phyloP scores from a whole-genome alignment of 495 filamentous ascomycete genomes.

The Penicillium waksmanii region DNA sequence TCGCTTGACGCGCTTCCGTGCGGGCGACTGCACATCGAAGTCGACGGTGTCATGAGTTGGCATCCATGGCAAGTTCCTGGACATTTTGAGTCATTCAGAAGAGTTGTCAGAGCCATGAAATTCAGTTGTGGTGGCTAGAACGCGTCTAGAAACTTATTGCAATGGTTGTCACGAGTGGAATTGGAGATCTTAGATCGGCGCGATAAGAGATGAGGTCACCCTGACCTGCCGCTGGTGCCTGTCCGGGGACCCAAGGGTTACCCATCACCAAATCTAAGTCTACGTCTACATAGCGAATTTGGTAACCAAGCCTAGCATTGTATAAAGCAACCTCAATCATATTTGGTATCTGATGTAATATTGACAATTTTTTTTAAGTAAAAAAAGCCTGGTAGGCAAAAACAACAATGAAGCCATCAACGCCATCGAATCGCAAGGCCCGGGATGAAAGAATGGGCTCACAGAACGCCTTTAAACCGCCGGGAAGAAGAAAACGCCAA shows the following conservation, averaged over 20 bases:
- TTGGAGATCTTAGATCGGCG: conserved; percentile 15
- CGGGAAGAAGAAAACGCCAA: conserved; percentile 19
- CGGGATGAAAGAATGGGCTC: conserved; percentile 18
- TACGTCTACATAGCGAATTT: neutral
- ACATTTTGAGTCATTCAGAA: conserved; percentile 31
- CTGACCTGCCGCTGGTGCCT: conserved; percentile 8
- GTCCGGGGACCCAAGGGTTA: neutral
- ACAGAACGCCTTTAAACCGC: conserved; percentile 27
- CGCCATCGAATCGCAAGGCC: conserved; percentile 17
- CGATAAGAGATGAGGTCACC: conserved; percentile 36
- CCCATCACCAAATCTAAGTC: neutral
- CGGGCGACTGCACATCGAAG: conserved; percentile 23
- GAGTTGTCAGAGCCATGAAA: neutral
- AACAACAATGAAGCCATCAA: conserved; percentile 12
- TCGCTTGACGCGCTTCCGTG: conserved; percentile 33
- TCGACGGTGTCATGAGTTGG: conserved; percentile 8
- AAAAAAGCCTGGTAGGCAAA: conserved; percentile 9
- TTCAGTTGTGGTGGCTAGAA: too few relatives aligned
- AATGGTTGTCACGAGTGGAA: neutral
- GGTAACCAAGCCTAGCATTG: too few relatives aligned
- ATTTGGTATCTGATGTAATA: conserved; percentile 29
- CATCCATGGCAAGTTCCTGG: conserved; percentile 50
- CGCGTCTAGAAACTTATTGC: too few relatives aligned
- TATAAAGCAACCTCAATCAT: conserved; percentile 9
- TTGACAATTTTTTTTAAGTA: conserved; percentile 20